Base-by-base conservation (phyloP, 805 yeast genomes). In the Yarrowia keelungensis region DNA sequence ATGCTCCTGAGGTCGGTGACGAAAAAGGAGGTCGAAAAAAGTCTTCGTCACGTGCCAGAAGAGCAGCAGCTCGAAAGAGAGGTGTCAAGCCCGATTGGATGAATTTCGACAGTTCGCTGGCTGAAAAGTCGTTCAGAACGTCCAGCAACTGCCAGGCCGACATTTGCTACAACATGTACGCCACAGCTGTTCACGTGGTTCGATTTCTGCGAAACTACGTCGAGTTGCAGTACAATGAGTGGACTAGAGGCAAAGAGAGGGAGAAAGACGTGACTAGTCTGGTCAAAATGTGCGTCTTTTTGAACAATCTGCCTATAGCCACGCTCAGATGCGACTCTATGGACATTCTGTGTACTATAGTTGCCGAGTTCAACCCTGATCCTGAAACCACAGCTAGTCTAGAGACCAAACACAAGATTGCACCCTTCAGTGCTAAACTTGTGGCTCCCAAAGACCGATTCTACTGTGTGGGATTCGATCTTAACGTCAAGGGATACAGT, bases 131-230 rank as follows among this genome's bases (percentile, higher is more conserved):
- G 12, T 59, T 59, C 51, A 15, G 50, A 10, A 16, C 65, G 1
- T 43, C 65, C 1, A 35, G 65, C 32, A 45, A 59, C 42, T 59
- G 1, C 35, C 65, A 59, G 42, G 65, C 65, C 1, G 65, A 59
- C 32, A 59, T 59, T n/a, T 59, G 65, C 51, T 59, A 59, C 51
- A 32, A 45, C 51, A 59, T 59, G 65, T 59, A 59, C 42, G 65
- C 51, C 35, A 59, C 51, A 2, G 65, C 65, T 2, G 45, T 51
- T 32, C 65, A 42, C n/a, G 42, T 45, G 26, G 65, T 59, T 10
- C 65, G 65, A 35, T 59, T 59, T 7, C 42, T 59, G 50, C 8
- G 65, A 32, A 59, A 43, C 42, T 59, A 59, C 51, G 45, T 42
- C 2, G 50, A 43, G 32, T 19, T 43, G 14, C 65, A 59, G 42